phyloP scores from a whole-genome alignment of 495 filamentous ascomycete species.

The Hypoxylon cercidicola region DNA sequence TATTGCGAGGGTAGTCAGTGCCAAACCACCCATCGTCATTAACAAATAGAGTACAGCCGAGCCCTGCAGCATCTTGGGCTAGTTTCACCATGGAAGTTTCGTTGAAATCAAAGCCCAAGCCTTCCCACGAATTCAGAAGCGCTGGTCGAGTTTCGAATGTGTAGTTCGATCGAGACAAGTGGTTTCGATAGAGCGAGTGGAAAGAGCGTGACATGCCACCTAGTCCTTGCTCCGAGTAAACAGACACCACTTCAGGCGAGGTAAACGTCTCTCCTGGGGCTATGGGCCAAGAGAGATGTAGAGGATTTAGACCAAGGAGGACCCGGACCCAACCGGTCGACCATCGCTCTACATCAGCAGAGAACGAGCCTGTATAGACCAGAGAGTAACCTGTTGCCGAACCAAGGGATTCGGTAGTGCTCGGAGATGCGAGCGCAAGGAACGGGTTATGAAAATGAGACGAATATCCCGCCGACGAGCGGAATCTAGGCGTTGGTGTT shows the following conservation, averaged over 20 bases:
- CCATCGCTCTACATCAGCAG: constrained; percentile 62
- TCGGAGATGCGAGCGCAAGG: constrained; percentile 59
- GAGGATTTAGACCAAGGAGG: constrained; percentile 61
- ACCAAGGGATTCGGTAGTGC: constrained; percentile 62
- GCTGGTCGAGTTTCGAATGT: constrained; percentile 59
- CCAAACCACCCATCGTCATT: constrained; percentile 71
- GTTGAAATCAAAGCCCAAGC: constrained; percentile 62
- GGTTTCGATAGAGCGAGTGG: constrained; percentile 64
- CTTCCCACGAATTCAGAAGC: constrained; percentile 68
- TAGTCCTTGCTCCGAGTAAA: constrained; percentile 62
- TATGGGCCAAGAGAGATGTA: constrained; percentile 60
- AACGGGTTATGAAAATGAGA: constrained; percentile 67
- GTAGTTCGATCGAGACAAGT: constrained; percentile 64
- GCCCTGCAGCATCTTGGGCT: constrained; percentile 59
- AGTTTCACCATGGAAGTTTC: constrained; percentile 57
- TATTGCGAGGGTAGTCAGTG: constrained; percentile 60
- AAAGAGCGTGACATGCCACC: constrained; percentile 65
- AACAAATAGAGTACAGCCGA: constrained; percentile 64
- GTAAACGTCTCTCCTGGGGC: constrained; percentile 58
- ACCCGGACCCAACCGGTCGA: constrained; percentile 65
- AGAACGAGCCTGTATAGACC: constrained; percentile 64
- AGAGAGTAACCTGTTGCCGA: constrained; percentile 66
- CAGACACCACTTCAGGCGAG: constrained; percentile 64
- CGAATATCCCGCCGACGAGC: constrained; percentile 62
- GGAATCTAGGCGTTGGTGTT: constrained; percentile 50